Base-by-base conservation (phyloP, 345 rosid genomes). In the Hibiscus tridactylites region DNA sequence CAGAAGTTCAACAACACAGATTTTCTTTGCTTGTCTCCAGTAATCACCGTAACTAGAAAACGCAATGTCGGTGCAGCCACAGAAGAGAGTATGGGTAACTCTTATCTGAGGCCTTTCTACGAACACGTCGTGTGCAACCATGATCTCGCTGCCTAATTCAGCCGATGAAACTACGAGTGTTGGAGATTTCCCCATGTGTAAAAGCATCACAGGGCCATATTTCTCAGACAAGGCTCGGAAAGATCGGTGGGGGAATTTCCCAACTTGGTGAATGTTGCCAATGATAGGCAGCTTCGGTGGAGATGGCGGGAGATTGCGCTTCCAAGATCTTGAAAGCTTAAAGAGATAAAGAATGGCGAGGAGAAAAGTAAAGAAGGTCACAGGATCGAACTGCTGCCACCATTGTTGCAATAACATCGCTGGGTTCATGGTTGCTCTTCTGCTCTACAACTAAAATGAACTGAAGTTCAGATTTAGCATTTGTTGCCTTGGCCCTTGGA, bases 21-120 rank as follows among this genome's bases (percentile, higher is more conserved):
- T 53, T 26, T 75, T 78, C 9, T 78, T 39, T 0, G 81, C 56
- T n/a, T 80, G 79, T 39, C 76, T 76, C 82, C 84, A 78, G 35
- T 76, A 74, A 0, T 71, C 73, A 11, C 82, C 76, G 0, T 83
- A 74, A 3, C 78, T 76, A 0, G 60, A 11, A 24, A 78, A 80
- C 0, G 16, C 68, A 11, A 78, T 47, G 44, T 68, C 75, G 3
- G 58, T 74, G 44, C 70, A 65, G 1, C 56, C 56, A 13, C 17
- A 65, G 17, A 65, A 65, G 54, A 69, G 61, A 9, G 61, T 69
- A 5, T 52, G 3, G 4, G 1, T 44, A 11, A 31, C 72, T 21
- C 46, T 69, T 69, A 19, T 69, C 31, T 13, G 72, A 69, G 61
- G 61, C 47, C 72, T 69, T n/a, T 53, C 72, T 1, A 46, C n/a